Evolutionary conservation across 2,329 filamentous ascomycete genomes (phyloP), one percentile per base, ranked within the genome.

Genomic region (Penicillium corylophilum): DNA sequence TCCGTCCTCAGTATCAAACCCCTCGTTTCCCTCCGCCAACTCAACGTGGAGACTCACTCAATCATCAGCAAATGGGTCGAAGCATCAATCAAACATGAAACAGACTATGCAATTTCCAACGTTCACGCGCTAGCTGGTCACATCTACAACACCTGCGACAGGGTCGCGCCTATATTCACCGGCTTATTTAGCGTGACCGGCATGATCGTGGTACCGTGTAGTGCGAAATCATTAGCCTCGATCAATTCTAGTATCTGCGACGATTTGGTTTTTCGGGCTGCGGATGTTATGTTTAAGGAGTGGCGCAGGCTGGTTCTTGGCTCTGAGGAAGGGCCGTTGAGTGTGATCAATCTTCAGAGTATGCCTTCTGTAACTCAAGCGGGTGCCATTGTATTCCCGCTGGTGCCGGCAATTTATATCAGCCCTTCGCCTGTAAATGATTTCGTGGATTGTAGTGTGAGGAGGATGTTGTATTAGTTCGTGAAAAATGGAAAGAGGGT

Each of bases 181-280:
- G 77, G 77, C 0, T 77, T 74, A 0, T 79, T 75, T 59, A 68
- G 31, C 66, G 13, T 71, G 6, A 67, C 73, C 48, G 46, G 76
- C 12, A 80, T 80, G 77, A 75, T 79, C 13, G 60, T 79, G 1
- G 71, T 75, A 0, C 76, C 73, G 0, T 80, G 77, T 62, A 75
- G 70, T 47, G 75, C 79, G 72, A 79, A 79, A 59, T 79, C 77
- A 1, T 65, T 79, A 3, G 73, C 76, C 0, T 71, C 66, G 0
- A 70, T 80, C 3, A 60, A 68, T 18, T 58, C 64, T 1, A 77
- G 76, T 0, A 74, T 71, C 50, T 72, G 73, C 48, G 72, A 78
- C 33, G 77, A 79, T 53, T 54, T 80, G 10, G 77, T 79, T 26
- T 66, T 74, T 0, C 65, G 76, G 0, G 72, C 76, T 0, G 78